Base-by-base conservation (phyloP, 495 filamentous ascomycete genomes). In the Aspergillus olivimuriae region DNA sequence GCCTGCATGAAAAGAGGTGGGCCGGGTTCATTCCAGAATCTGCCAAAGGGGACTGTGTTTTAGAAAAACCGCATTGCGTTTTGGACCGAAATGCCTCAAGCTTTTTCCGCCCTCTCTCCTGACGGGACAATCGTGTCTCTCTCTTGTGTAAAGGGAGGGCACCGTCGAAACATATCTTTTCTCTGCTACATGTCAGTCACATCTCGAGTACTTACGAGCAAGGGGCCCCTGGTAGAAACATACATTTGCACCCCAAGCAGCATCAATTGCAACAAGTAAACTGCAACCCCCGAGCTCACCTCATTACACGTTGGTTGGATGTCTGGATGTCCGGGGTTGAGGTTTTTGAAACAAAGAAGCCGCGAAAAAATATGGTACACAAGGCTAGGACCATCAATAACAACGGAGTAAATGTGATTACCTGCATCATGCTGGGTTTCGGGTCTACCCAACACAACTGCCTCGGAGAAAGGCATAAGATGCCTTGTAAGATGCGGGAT, bases 331-430 rank as follows among this genome's bases (percentile, higher is more conserved):
- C 57, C 70, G 35, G 49, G 24, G 41, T 45, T 35, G 37, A 32
- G 37, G 8, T 59, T 32, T 36, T 59, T 69, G 33, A 59, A 58
- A 4, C 55, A 62, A 4, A 80, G 57, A 21, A 82, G 69, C 10
- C 76, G 59, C 9, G 74, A 60, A 34, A 82, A 78, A 28, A 91
- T 64, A 53, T 86, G 76, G 50, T 89, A 81, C 4, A 85, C 83
- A 15, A 94, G 68, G 10, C 76, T 80, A 0, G 87, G 86, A 0
- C 87, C 87, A 49, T 94, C 87, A 38, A 94, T 77, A 26, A 83
- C 78, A 4, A 86, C 69, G 1, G 53, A 57, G 9, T 50, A 42
- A n/a, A 65, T 44, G 16, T 24, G 44, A 8, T 42, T 34, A 16
- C 39, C 28, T 10, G 34, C 48, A 7, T 44, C 19, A 16, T 44